Conservation (phyloP, 129 eudicot genomes). For the Helianthus annuus region HanXRQr2.0-SUNRISE NC_035438.2:40123285-40123784, state of each 20-base stretch:
- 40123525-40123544: slow-evolving; percentile 39
- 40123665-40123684: slow-evolving; percentile 40
- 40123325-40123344: not conserved
- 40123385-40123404: not conserved
- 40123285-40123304: no score
- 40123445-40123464: not conserved
- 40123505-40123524: slow-evolving; percentile 35
- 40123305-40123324: not conserved
- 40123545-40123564: slow-evolving; percentile 39
- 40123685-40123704: slow-evolving; percentile 30
- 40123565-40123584: slow-evolving; percentile 36
- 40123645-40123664: slow-evolving; percentile 38
- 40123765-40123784: slow-evolving; percentile 41
- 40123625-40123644: slow-evolving; percentile 39
- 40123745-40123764: slow-evolving; percentile 39
- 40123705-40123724: slow-evolving; percentile 33
- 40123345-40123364: not conserved
- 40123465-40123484: slow-evolving; percentile 35
- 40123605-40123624: slow-evolving; percentile 37
- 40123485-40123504: slow-evolving; percentile 30
- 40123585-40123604: slow-evolving; percentile 37
- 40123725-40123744: slow-evolving; percentile 36
- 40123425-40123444: not conserved
- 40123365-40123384: slow-evolving; percentile 3
- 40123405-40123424: slow-evolving; percentile 12